These are phyloP conservation scores for Alnus rubra DNA, from an alignment of 306 rosid species.

Conservation along the genomic window DNA sequence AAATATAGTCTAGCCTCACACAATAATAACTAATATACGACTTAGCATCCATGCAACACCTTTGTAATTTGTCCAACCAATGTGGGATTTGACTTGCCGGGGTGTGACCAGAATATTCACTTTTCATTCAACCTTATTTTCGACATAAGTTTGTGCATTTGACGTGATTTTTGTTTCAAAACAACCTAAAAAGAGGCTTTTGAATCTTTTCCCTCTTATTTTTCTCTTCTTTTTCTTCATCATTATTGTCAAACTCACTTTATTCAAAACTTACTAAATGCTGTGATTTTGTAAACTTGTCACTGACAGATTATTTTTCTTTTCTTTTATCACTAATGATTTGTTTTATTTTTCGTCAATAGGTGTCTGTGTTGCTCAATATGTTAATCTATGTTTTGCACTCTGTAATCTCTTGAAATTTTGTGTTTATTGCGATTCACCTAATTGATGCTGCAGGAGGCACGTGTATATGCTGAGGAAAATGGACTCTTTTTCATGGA, in stretches of 20 bases:
- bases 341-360: too few relatives aligned
- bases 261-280: not conserved
- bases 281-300: not conserved
- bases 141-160: not conserved
- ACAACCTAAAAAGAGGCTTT: not conserved
- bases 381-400: not conserved
- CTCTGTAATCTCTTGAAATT: not conserved
- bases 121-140: not conserved
- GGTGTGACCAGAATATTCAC: not conserved
- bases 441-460: conserved; percentile 45
- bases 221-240: not conserved
- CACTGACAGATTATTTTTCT: too few relatives aligned
- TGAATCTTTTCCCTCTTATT: not conserved
- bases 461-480: conserved; percentile 59
- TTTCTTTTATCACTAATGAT: too few relatives aligned
- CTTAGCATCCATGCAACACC: too few relatives aligned
- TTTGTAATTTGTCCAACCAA: too few relatives aligned
- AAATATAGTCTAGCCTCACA: too few relatives aligned
- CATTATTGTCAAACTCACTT: not conserved
- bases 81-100: too few relatives aligned
- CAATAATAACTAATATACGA: too few relatives aligned
- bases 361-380: not conserved
- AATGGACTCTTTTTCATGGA: conserved; percentile 64
- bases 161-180: not conserved
- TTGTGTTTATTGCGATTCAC: conserved; percentile 15